Percentiles rank a stretch among this genome's conserved stretches.
phyloP scores from a whole-genome alignment of 2,329 filamentous ascomycete genomes.

The Fusarium xylarioides region DNA sequence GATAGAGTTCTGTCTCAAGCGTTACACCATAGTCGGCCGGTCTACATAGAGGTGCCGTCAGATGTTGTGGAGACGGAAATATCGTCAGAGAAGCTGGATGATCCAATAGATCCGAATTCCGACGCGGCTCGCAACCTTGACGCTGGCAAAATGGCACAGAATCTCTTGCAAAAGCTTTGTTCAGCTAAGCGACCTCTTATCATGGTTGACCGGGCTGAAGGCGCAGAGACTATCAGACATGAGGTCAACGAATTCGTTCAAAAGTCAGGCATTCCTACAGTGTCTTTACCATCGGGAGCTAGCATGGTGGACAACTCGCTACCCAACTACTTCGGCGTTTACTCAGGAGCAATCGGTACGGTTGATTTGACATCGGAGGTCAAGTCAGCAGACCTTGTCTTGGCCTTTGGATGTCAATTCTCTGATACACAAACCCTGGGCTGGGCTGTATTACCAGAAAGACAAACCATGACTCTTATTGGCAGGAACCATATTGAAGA shows the following conservation, averaged over 20 bases:
- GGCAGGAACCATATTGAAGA: background rate
- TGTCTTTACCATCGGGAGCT: background rate
- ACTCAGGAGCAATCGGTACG: background rate
- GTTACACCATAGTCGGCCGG: background rate
- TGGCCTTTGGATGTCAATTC: conserved; percentile 14
- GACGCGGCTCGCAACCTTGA: accelerated
- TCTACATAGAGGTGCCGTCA: conserved; percentile 12
- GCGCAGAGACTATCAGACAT: background rate
- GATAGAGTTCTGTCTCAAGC: background rate
- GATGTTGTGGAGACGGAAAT: background rate
- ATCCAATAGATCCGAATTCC: background rate
- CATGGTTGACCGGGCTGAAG: background rate
- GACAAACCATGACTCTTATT: background rate
- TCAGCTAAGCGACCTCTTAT: background rate
- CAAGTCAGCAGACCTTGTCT: background rate
- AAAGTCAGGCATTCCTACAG: background rate
- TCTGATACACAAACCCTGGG: conserved; percentile 28
- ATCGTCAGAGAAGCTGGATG: background rate
- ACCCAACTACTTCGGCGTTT: conserved; percentile 7
- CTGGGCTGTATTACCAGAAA: background rate
- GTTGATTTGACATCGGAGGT: background rate
- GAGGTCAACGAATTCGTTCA: background rate
- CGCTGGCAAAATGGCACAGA: too few relatives aligned
- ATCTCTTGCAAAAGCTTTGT: background rate
- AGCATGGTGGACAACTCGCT: conserved; percentile 5